Conservation (phyloP, 441 rosid species). For the Arabidopsis lyrata region DNA sequence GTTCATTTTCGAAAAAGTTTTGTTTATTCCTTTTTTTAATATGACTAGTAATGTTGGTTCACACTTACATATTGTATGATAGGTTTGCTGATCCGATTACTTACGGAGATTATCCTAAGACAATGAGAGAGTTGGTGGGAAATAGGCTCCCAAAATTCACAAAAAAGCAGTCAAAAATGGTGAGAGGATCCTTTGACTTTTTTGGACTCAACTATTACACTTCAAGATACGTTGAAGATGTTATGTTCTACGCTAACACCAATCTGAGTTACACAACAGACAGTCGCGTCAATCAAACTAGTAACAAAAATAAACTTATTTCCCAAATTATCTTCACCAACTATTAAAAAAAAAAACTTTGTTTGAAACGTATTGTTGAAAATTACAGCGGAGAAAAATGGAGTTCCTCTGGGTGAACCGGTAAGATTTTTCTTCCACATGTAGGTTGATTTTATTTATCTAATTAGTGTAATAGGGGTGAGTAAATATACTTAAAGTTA, state of each 20-base stretch:
- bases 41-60: not conserved
- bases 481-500: not conserved
- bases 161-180: slow-evolving; percentile 33
- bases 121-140: slow-evolving; percentile 44
- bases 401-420: slow-evolving; percentile 45
- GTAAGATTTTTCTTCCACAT: slow-evolving; percentile 28
- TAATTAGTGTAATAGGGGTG: not conserved
- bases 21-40: too few species aligned
- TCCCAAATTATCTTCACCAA: not conserved
- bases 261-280: slow-evolving; percentile 35
- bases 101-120: slow-evolving; percentile 48
- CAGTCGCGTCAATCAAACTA: slow-evolving; percentile 21
- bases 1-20: too few species aligned
- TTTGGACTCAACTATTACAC: slow-evolving; percentile 51
- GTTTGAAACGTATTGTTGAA: not conserved
- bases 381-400: slow-evolving; percentile 43
- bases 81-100: slow-evolving; percentile 50
- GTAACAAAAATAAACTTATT: not conserved
- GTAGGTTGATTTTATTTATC: not conserved
- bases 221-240: slow-evolving; percentile 43
- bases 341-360: not conserved
- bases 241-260: not conserved
- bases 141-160: slow-evolving; percentile 49
- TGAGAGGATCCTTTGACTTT: slow-evolving; percentile 52
- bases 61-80: not conserved